Base-by-base conservation (phyloP, 176 grass and related monocot genomes). In the Alopecurus myosuroides region DNA sequence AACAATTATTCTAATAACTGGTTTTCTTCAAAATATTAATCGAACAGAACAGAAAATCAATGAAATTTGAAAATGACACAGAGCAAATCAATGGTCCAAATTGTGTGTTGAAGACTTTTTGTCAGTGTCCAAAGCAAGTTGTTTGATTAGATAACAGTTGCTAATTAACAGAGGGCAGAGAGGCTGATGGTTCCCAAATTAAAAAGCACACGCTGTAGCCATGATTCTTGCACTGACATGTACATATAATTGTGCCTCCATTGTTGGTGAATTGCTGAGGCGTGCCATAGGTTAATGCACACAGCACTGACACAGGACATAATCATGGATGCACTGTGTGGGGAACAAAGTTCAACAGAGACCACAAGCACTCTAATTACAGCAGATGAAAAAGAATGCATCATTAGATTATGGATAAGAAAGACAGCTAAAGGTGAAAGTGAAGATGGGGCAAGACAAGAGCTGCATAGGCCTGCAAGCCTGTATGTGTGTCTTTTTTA, bases 361-460 rank as follows among this genome's bases (percentile, higher is more conserved):
- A 17, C 6, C 30, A 78, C n/a, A 36, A 57, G 14, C 40, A 41
- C 41, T 17, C 60, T 66, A 46, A 48, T 69, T 71, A 19, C 39
- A 70, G 14, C 50, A 70, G 72, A 11, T 55, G 76, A 77, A 67
- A 85, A 79, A 50, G 57, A 67, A 0, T 50, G 80, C 6, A 80
- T 68, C 57, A 79, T 83, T 74, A 84, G 75, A 45, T 84, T 87
- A 87, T 74, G 56, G 52, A 56, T 77, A 40, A 73, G 70, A 86
- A 84, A 72, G 73, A 31, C 41, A 84, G 28, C 10, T 76, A 86
- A 72, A 77, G 67, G 66, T 52, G 64, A 88, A 70, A 63, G 77
- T 34, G 62, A 50, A 40, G 57, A 31, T 31, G 77, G 70, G 67
- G 76, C 40, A 73, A 73, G 72, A 86, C 89, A 93, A 68, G 68